Conservation (phyloP, 768 basidiomycete species). For the Boletus reticulatus region DNA sequence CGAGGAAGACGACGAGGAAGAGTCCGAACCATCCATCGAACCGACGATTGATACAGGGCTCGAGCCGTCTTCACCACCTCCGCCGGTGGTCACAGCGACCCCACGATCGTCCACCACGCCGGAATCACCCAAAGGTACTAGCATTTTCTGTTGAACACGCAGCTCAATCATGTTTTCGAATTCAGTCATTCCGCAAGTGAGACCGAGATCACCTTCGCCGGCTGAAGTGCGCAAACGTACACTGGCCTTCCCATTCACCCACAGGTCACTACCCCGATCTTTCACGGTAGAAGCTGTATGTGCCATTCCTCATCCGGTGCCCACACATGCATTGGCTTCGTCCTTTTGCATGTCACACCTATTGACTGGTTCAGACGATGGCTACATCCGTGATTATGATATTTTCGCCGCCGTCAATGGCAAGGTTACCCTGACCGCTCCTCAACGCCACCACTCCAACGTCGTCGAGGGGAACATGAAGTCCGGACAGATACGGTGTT, state of each 20-base stretch:
- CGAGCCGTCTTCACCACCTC: slow-evolving; percentile 28
- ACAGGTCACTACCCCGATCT: slow-evolving; percentile 46
- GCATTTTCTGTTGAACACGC: background rate
- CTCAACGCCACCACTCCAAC: slow-evolving; percentile 84
- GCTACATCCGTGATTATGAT: slow-evolving; percentile 91
- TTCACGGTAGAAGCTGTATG: slow-evolving; percentile 90
- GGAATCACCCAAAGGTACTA: slow-evolving; percentile 35
- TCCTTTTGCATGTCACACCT: slow-evolving; percentile 87
- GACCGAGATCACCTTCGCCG: slow-evolving; percentile 50
- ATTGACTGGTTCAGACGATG: slow-evolving; percentile 90
- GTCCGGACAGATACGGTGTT: slow-evolving; percentile 78
- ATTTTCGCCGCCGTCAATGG: slow-evolving; percentile 87
- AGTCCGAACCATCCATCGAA: slow-evolving; percentile 38
- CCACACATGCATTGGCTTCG: slow-evolving; percentile 84
- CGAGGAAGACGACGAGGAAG: slow-evolving; percentile 52
- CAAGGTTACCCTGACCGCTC: slow-evolving; percentile 81
- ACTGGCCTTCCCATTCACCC: slow-evolving; percentile 35
- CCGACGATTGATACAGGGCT: slow-evolving; percentile 29
- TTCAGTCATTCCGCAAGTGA: slow-evolving; percentile 22
- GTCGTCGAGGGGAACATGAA: slow-evolving; percentile 93
- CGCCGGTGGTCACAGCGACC: slow-evolving; percentile 24
- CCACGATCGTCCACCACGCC: slow-evolving; percentile 28
- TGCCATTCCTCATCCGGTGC: slow-evolving; percentile 84
- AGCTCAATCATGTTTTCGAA: slow-evolving; percentile 19
- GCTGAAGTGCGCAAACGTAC: slow-evolving; percentile 50